Evolutionary conservation across 2,329 filamentous ascomycete genomes (phyloP).

Genomic region (Cytospora chrysosperma): DNA sequence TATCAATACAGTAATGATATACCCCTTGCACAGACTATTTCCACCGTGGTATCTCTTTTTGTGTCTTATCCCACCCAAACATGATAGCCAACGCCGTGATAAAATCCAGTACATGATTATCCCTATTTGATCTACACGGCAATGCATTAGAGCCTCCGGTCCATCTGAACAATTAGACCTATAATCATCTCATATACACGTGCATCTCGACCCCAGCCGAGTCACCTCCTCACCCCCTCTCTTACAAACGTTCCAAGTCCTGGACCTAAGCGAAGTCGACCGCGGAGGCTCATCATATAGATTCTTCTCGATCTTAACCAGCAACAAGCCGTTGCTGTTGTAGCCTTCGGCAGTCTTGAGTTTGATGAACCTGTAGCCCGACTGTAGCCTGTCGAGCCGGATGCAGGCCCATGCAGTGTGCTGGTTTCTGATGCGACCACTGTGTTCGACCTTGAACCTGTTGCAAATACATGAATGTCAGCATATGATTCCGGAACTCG

Average conservation of each 20-base stretch:
- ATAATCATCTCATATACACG: neutral
- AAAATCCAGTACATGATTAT: neutral
- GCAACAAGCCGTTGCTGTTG: constrained; percentile 45
- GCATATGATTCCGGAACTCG: too few relatives aligned
- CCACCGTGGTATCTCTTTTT: neutral
- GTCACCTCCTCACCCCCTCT: constrained; percentile 15
- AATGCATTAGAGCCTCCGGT: neutral
- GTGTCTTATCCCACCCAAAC: too few relatives aligned
- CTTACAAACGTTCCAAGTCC: constrained; percentile 20
- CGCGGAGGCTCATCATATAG: constrained; percentile 26
- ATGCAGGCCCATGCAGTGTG: constrained; percentile 58
- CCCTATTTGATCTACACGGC: neutral
- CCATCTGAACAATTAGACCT: neutral
- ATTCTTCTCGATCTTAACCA: constrained; percentile 53
- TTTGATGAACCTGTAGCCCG: constrained; percentile 54
- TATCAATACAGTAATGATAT: neutral
- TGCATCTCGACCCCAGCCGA: constrained; percentile 13
- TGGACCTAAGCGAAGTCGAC: constrained; percentile 9
- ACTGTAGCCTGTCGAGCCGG: constrained; percentile 55
- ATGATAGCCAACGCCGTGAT: neutral
- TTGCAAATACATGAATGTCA: constrained; percentile 2
- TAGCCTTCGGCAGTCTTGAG: constrained; percentile 47
- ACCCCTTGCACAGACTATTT: neutral
- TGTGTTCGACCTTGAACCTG: constrained; percentile 56
- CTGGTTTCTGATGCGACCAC: constrained; percentile 38